Percentiles rank a stretch among this genome's conserved stretches.
These are phyloP conservation scores for Hypoxylon sp. DNA, from an alignment of 2,329 filamentous ascomycete genomes.

Conservation along the genomic window DNA sequence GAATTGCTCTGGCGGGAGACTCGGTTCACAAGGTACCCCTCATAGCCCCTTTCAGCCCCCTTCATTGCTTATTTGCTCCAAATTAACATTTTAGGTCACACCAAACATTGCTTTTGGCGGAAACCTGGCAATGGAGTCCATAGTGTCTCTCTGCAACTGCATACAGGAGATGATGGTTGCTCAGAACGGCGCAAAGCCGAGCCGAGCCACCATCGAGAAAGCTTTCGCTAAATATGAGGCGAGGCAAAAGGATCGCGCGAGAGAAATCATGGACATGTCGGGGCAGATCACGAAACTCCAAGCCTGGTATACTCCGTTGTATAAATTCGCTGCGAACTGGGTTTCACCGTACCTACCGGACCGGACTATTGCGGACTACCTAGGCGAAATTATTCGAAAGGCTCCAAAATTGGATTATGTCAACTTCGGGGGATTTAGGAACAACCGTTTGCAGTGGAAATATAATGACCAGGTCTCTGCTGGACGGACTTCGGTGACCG, in stretches of 20 bases:
- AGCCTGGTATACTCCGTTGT: not conserved
- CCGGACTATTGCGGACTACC: not conserved
- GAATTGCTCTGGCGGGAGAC: slow-evolving; percentile 58
- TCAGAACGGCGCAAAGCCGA: slow-evolving; percentile 24
- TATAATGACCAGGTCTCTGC: not conserved
- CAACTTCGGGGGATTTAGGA: not conserved
- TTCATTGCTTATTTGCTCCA: not conserved
- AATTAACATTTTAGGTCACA: slow-evolving; percentile 40
- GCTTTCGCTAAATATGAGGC: slow-evolving; percentile 22
- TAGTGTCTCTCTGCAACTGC: slow-evolving; percentile 52
- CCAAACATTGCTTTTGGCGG: slow-evolving; percentile 57
- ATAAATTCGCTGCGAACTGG: not conserved
- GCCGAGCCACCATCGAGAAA: slow-evolving; percentile 1
- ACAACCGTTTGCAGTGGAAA: slow-evolving; percentile 8
- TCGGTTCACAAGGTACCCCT: slow-evolving; percentile 56
- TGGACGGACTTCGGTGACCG: not conserved
- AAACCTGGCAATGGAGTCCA: slow-evolving; percentile 57
- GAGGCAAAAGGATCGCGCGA: slow-evolving; percentile 7
- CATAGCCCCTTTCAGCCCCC: not conserved
- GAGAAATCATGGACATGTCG: not conserved
- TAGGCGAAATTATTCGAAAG: not conserved
- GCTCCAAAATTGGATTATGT: slow-evolving; percentile 3
- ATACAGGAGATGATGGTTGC: slow-evolving; percentile 36
- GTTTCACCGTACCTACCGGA: not conserved
- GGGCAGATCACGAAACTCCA: slow-evolving; percentile 4